phyloP scores from a whole-genome alignment of 805 yeast genomes.

The Cyberlindnera sargentensis region DNA sequence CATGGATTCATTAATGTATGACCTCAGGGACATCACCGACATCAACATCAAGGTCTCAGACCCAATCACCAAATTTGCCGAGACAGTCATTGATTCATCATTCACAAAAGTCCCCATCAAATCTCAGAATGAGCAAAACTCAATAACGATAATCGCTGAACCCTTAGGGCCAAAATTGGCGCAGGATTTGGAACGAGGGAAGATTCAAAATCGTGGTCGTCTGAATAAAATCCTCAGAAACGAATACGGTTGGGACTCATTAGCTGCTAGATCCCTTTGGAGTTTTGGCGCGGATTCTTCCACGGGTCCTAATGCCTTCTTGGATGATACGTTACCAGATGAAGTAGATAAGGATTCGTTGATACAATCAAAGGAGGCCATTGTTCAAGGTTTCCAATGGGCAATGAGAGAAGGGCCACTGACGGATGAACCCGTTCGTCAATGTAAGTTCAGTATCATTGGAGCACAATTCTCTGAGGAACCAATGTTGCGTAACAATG shows the following conservation, averaged over 20 bases:
- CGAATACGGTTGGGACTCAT: constrained; percentile 71
- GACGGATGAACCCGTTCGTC: constrained; percentile 75
- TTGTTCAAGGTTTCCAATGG: constrained; percentile 80
- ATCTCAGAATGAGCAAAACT: constrained; percentile 47
- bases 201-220: constrained; percentile 28
- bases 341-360: constrained; percentile 57
- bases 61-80: constrained; percentile 75
- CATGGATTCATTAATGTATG: constrained; percentile 76
- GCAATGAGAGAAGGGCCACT: constrained; percentile 82
- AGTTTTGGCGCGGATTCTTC: constrained; percentile 54
- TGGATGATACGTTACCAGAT: constrained; percentile 68
- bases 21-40: constrained; percentile 51
- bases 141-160: constrained; percentile 68
- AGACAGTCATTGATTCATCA: constrained; percentile 62
- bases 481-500: constrained; percentile 44
- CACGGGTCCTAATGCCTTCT: constrained; percentile 41
- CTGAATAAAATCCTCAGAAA: constrained; percentile 50
- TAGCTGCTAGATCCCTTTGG: constrained; percentile 81
- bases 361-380: constrained; percentile 40
- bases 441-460: constrained; percentile 63
- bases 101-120: constrained; percentile 58
- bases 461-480: constrained; percentile 48
- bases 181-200: constrained; percentile 47
- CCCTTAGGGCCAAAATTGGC: constrained; percentile 56
- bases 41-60: constrained; percentile 77